Conservation (phyloP, 1,139 yeast species). For the Pichia sp. region DNA sequence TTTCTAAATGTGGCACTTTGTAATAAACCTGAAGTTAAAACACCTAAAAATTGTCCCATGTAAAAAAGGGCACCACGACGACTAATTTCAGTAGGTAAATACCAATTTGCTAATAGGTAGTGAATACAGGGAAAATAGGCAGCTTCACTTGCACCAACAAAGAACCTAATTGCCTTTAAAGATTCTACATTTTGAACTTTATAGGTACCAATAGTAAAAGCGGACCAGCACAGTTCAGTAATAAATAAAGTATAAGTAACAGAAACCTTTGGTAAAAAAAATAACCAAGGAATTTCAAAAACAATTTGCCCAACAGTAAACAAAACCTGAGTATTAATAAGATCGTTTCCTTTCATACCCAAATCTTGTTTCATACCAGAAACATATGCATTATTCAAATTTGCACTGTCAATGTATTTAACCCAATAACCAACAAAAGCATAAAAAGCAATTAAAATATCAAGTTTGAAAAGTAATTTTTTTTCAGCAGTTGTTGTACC, state of each 20-base stretch:
- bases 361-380: slow-evolving; percentile 59
- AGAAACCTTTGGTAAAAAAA: slow-evolving; percentile 35
- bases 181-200: slow-evolving; percentile 37
- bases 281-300: slow-evolving; percentile 42
- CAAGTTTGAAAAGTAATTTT: slow-evolving; percentile 52
- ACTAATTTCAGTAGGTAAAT: slow-evolving; percentile 36
- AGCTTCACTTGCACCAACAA: slow-evolving; percentile 59
- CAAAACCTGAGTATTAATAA: slow-evolving; percentile 52
- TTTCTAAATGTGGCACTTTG: slow-evolving; percentile 31
- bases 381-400: slow-evolving; percentile 60
- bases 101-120: slow-evolving; percentile 57
- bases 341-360: slow-evolving; percentile 57
- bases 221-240: slow-evolving; percentile 61
- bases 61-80: slow-evolving; percentile 39
- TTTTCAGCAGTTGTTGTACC: slow-evolving; percentile 30
- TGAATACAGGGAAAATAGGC: slow-evolving; percentile 56
- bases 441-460: slow-evolving; percentile 52
- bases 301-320: slow-evolving; percentile 54
- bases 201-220: slow-evolving; percentile 52
- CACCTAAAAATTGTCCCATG: slow-evolving; percentile 40
- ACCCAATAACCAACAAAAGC: slow-evolving; percentile 62
- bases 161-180: slow-evolving; percentile 46
- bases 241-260: slow-evolving; percentile 50
- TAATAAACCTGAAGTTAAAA: slow-evolving; percentile 42
- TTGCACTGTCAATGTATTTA: slow-evolving; percentile 57